Evolutionary conservation across 352 stramenopile species (phyloP), one percentile per base, ranked within the genome.

Genomic region (Halophytophthora polymorphica): DNA sequence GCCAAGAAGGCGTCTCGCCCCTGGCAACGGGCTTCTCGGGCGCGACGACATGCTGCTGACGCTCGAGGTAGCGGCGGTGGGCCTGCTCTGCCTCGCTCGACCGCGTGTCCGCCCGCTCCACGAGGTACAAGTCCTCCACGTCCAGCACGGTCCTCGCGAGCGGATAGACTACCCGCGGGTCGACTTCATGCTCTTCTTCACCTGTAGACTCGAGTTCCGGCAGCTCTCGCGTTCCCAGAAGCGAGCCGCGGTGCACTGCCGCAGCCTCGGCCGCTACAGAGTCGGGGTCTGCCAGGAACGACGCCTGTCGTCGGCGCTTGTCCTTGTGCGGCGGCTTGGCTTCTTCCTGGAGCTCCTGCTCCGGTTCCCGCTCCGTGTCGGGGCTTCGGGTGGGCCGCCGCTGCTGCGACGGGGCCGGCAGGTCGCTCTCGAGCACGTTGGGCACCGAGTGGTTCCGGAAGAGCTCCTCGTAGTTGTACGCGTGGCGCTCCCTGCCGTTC

Each of bases 391-490:
- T 48, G 14, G 21, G 22, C 5, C 50, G n/a, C 29, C 54, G 21
- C 25, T 42, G 23, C 0, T 48, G 28, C 23, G 2, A 12, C 7
- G 18, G 18, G 17, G 42, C 18, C 11, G 10, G 34, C 18, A 19
- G 42, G 12, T 43, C 31, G 3, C 31, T 12, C 31, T 25, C 40
- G 33, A 40, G 42, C 53, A 25, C 53, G 17, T 53, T 45, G 29
- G 53, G 46, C 22, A 69, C 52, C 6, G 61, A 58, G 28, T 66
- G 69, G 36, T 71, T 63, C 15, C 59, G 61, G 23, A 82, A 61
- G 0, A 82, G 40, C 17, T 44, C 63, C 17, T 78, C 71, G 54
- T 82, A 82, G 40, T 82, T 82, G 38, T 69, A 73, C 3, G 33
- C 48, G 6, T 63, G 22, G 14, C 12, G 13, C 40, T 23, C 44